Base-by-base conservation (phyloP, 106 monocot species). In the Chionographis japonica region DNA sequence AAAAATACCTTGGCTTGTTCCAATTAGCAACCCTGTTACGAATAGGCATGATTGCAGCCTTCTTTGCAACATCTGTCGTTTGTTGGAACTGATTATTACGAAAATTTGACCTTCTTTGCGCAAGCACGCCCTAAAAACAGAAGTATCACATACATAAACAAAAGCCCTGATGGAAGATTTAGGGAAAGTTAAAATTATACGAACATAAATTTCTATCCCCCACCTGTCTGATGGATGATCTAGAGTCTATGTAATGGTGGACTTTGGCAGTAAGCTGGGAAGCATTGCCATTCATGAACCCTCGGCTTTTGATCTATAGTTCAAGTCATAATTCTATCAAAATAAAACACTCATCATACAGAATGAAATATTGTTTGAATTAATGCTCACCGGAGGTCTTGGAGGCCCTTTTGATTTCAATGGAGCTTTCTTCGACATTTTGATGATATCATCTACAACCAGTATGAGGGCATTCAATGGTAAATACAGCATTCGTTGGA, bases 41-140 rank as follows among this genome's bases (percentile, higher is more conserved):
- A 57, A 78, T 72, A 38, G 90, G 87, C 50, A 66, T 55, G 49
- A 62, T 61, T 27, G 68, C 80, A 62, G 82, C 90, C 62, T 75
- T 94, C 57, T 72, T 79, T 12, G 86, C 91, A 66, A 74, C 74
- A 18, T 77, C 81, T 52, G 58, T 82, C n/a, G 90, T 80, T 42
- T 85, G 8, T 6, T 69, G 65, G 37, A 87, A 88, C 53, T 83
- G 90, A 79, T 83, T 88, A 50, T 74, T 88, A 13, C 54, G 66
- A 67, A 84, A 81, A 75, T 86, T 88, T 61, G 94, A 79, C 61
- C 94, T 91, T 65, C 76, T 83, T 58, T 80, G 80, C 20, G 94
- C 94, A 83, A 95, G 83, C 46, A 81, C 81, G 35, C 85, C 90
- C 90, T 90, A 40, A 12, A 39, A 35, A 75, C 6, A 66, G 18